phyloP scores from a whole-genome alignment of 2,329 filamentous ascomycete genomes.

The Botrytis pseudocinerea region DNA sequence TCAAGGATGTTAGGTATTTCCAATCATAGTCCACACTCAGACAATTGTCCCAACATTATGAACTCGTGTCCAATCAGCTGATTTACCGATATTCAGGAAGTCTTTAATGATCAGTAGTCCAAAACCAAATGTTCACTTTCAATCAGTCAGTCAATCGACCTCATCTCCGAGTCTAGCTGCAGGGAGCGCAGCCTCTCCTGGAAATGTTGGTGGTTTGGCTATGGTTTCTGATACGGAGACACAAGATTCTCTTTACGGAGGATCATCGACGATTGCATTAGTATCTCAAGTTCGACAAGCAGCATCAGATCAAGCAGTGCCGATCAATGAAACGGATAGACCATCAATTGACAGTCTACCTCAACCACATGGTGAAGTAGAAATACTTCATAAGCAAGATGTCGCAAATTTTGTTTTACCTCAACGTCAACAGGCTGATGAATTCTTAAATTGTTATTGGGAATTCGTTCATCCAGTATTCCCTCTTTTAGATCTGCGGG shows the following conservation, averaged over 20 bases:
- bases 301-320: constrained; percentile 8
- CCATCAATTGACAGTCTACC: neutral
- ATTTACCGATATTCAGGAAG: neutral
- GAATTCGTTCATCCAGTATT: constrained; percentile 32
- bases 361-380: neutral
- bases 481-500: constrained; percentile 30
- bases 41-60: neutral
- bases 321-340: neutral
- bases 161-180: neutral
- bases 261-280: constrained; percentile 20
- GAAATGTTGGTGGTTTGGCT: constrained; percentile 18
- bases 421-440: constrained; percentile 29
- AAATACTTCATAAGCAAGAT: constrained; percentile 22
- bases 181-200: neutral
- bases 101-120: neutral
- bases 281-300: constrained; percentile 19
- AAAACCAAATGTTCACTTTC: constrained; percentile 1
- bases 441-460: constrained; percentile 32
- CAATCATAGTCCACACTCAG: neutral
- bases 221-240: constrained; percentile 15
- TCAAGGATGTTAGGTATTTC: neutral
- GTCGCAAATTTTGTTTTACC: constrained; percentile 26
- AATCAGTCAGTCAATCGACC: neutral
- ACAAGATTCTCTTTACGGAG: constrained; percentile 14
- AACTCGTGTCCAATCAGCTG: constrained; percentile 1